A percentile compares a stretch with the other conserved stretches of the same genome.
Evolutionary conservation across 2,329 filamentous ascomycete species (phyloP).

Genomic region (Trichoderma gracile): DNA sequence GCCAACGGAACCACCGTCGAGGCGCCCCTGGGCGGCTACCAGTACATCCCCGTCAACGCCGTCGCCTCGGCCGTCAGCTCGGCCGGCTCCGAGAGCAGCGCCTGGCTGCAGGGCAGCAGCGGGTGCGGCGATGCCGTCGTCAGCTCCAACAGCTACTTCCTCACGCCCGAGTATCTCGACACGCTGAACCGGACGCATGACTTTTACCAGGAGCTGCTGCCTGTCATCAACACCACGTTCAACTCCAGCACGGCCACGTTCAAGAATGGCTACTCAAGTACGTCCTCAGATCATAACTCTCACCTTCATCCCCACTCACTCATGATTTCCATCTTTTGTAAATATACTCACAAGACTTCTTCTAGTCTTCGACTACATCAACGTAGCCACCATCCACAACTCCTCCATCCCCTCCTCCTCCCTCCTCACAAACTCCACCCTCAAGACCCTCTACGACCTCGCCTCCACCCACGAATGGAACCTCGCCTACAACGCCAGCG

Average conservation of each 20-base stretch:
- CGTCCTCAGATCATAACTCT: slow-evolving; percentile 32
- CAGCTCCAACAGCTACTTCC: slow-evolving; percentile 57
- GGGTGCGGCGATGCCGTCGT: slow-evolving; percentile 57
- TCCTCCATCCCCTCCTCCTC: slow-evolving; percentile 56
- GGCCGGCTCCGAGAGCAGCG: slow-evolving; percentile 55
- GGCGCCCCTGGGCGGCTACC: slow-evolving; percentile 75
- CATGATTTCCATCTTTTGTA: too few relatives aligned
- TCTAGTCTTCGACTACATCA: slow-evolving; percentile 62
- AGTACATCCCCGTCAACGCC: slow-evolving; percentile 74
- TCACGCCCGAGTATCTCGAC: slow-evolving; percentile 47
- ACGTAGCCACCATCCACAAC: slow-evolving; percentile 63
- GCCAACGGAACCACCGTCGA: slow-evolving; percentile 68
- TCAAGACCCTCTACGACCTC: slow-evolving; percentile 67
- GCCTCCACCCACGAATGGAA: slow-evolving; percentile 81
- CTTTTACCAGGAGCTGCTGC: slow-evolving; percentile 58
- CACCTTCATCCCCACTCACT: neutral
- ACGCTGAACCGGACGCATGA: slow-evolving; percentile 55
- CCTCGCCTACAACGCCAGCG: slow-evolving; percentile 77
- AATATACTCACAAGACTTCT: too few relatives aligned
- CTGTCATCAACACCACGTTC: slow-evolving; percentile 57
- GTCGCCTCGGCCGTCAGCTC: slow-evolving; percentile 57
- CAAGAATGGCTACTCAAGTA: slow-evolving; percentile 64
- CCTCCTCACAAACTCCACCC: slow-evolving; percentile 59
- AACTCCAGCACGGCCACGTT: slow-evolving; percentile 49
- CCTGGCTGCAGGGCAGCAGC: slow-evolving; percentile 60